Evolutionary conservation across 176 grass and related monocot genomes (phyloP), one percentile per base, ranked within the genome.

Genomic region (Aegilops speltoides): DNA sequence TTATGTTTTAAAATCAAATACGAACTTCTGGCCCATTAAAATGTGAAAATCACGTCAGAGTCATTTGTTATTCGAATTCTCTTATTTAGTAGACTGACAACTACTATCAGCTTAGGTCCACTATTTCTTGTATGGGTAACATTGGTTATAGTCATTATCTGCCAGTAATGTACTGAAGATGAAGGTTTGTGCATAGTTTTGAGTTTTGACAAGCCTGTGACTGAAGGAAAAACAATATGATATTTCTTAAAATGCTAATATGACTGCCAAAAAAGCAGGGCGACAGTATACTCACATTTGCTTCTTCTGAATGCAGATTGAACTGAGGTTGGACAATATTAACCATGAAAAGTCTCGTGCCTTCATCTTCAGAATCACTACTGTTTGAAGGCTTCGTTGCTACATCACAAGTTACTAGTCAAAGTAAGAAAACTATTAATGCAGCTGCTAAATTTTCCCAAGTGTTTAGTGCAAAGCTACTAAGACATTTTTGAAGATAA

Each of bases 241-340:
- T 62, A 86, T 78, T 77, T 71, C 12, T 70, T 45, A 37, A 70
- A 76, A 25, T 78, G 75, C 11, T 63, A 82, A 78, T 77, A 72
- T 64, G 64, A 78, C 8, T 61, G 64, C 13, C 12, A 84, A 80
- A 83, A 12, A 87, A 80, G 33, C 71, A 57, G 34, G 54, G 9
- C 22, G 20, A 25, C 34, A 75, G 70, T 75, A 90, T 77, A 90
- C 96, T 95, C 89, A 98, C 96, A 89, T 95, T 98, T 86, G 93
- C 91, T 84, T 98, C 96, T 92, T 98, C 96, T 29, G 96, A 98
- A 88, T 98, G 96, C 83, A 98, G 89, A 89, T 98, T 98, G 93
- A 98, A 95, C 70, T 98, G 96, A 73, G 96, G 96, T 82, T 94
- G 93, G 73, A 91, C 87, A 91, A 95, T 71, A 82, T 98, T 98